Conservation (phyloP, 148 eudicot genomes). For the Gaultheria prostrata region DNA sequence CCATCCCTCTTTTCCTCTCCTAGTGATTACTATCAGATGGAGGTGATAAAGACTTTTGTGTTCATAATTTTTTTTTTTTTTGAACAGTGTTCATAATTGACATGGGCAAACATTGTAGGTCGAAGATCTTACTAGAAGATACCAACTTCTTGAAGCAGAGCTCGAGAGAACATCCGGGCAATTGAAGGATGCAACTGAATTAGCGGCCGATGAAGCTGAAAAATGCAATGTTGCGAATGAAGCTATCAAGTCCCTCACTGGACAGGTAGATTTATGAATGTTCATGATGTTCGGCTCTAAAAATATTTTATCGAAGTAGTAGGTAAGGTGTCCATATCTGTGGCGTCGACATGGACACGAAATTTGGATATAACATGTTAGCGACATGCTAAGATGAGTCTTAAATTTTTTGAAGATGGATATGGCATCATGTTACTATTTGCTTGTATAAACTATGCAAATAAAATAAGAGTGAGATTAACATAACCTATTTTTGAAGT, state of each 20-base stretch:
- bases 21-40: neutral
- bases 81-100: constrained; percentile 5
- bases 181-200: constrained; percentile 60
- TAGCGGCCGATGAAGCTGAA: constrained; percentile 74
- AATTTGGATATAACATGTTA: neutral
- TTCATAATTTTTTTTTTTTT: no score
- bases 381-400: neutral
- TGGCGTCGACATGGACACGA: neutral
- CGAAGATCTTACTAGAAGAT: constrained; percentile 54
- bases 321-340: neutral
- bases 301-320: neutral
- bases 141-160: constrained; percentile 66
- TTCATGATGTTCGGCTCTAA: neutral
- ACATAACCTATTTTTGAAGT: neutral
- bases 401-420: neutral
- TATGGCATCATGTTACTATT: neutral
- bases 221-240: constrained; percentile 83
- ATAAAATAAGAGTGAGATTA: neutral
- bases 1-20: neutral
- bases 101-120: constrained; percentile 38
- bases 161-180: constrained; percentile 57
- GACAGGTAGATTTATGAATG: constrained; percentile 49
- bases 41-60: neutral
- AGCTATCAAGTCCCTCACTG: constrained; percentile 76
- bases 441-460: neutral